These are phyloP conservation scores for Aspergillus aculeatinus DNA, from an alignment of 2,329 filamentous ascomycete genomes.

Conservation along the genomic window DNA sequence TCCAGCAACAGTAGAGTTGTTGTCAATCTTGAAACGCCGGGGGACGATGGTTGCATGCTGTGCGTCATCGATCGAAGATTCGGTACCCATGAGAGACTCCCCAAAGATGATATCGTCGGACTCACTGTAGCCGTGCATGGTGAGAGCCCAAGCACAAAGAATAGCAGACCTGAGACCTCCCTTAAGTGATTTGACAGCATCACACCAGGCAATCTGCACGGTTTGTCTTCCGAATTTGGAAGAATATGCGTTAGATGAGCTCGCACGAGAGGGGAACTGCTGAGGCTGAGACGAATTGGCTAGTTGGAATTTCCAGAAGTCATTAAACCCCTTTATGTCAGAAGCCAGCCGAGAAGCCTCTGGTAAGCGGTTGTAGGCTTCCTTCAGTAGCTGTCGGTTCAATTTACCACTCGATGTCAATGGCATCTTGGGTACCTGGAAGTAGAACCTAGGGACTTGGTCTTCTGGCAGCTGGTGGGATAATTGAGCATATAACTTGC, in stretches of 20 bases:
- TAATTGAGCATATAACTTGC: slow-evolving; percentile 23
- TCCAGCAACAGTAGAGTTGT: slow-evolving; percentile 37
- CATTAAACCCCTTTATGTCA: slow-evolving; percentile 21
- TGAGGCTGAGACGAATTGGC: slow-evolving; percentile 7
- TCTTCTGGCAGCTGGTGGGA: slow-evolving; percentile 27
- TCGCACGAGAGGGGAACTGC: slow-evolving; percentile 12
- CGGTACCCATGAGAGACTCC: slow-evolving; percentile 43
- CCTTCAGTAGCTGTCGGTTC: slow-evolving; percentile 25
- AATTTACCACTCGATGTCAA: slow-evolving; percentile 34
- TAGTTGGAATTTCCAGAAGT: slow-evolving; percentile 21
- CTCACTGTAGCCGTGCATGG: slow-evolving; percentile 37
- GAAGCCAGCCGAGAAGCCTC: slow-evolving; percentile 15
- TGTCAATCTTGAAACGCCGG: slow-evolving; percentile 36
- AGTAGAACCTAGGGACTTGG: slow-evolving; percentile 38
- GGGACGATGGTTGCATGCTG: slow-evolving; percentile 44
- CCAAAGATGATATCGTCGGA: slow-evolving; percentile 45
- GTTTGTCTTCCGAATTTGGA: slow-evolving; percentile 8
- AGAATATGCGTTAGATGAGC: slow-evolving; percentile 6
- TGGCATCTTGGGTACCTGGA: slow-evolving; percentile 35
- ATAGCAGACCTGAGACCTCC: slow-evolving; percentile 29
- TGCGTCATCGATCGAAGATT: slow-evolving; percentile 40
- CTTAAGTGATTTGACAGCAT: slow-evolving; percentile 13
- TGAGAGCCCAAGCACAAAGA: slow-evolving; percentile 43
- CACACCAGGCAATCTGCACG: slow-evolving; percentile 7
- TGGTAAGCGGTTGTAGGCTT: slow-evolving; percentile 16